Percentiles rank a stretch among this genome's conserved stretches.
These are phyloP conservation scores for Leptodontidium sp. DNA, from an alignment of 2,329 filamentous ascomycete genomes.

Conservation along the genomic window DNA sequence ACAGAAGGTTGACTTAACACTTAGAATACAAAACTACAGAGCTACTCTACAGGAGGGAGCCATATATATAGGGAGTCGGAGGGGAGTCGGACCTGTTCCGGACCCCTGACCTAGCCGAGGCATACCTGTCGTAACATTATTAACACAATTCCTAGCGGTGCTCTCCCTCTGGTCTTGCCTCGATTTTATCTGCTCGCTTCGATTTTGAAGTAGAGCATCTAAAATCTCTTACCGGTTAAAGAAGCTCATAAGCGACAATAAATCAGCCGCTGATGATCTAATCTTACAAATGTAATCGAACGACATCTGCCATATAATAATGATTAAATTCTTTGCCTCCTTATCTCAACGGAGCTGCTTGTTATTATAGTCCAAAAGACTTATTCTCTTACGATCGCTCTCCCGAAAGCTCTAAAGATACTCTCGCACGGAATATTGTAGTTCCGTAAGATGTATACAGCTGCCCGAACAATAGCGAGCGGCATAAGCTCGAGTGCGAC, in stretches of 20 bases:
- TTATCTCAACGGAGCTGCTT: constrained; percentile 48
- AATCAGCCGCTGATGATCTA: constrained; percentile 1
- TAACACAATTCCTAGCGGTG: neutral
- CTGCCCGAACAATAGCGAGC: constrained; percentile 44
- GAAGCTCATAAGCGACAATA: constrained; percentile 17
- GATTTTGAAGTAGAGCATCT: constrained; percentile 43
- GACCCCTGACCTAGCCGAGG: too few relatives aligned
- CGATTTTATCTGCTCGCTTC: constrained; percentile 19
- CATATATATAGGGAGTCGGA: too few relatives aligned
- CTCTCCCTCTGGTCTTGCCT: neutral
- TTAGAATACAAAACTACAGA: too few relatives aligned
- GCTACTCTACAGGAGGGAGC: too few relatives aligned
- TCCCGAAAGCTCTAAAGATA: constrained; percentile 52
- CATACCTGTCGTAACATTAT: too few relatives aligned
- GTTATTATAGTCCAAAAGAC: constrained; percentile 46
- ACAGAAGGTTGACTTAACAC: too few relatives aligned
- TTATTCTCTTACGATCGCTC: constrained; percentile 44
- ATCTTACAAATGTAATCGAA: constrained; percentile 49
- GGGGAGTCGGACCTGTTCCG: too few relatives aligned
- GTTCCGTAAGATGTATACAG: constrained; percentile 41
- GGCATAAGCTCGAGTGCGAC: too few relatives aligned
- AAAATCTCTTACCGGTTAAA: constrained; percentile 44
- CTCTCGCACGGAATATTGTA: constrained; percentile 45
- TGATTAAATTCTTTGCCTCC: constrained; percentile 25
- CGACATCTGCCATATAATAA: constrained; percentile 49